Evolutionary conservation across 208 protist species (phyloP), one percentile per base, ranked within the genome.

Genomic region (Wallacemonas sp.): DNA sequence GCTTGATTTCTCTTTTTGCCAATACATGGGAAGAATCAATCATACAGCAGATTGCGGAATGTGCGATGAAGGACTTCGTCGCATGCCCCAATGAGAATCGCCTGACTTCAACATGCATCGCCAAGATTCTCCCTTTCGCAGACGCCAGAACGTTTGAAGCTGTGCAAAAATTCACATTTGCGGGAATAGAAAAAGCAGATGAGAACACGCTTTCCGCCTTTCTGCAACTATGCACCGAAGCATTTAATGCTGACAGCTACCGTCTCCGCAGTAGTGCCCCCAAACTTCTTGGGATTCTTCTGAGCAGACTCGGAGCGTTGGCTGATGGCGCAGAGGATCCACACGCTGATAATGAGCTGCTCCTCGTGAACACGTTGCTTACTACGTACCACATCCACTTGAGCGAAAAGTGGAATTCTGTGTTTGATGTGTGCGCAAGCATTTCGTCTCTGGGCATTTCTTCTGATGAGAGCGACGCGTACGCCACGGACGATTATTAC

Each of bases 401-500:
- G 19, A n/a, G 22, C 17, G 0, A 30, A 5, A 53, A 63, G 22
- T 75, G 77, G 70, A 0, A 36, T 17, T 39, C 22, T 3, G 63
- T 71, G 19, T 77, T 84, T 34, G 56, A 64, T 6, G 75, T 69
- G 8, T 68, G 79, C 36, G 49, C 72, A 21, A 45, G 70, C 68
- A n/a, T 77, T 90, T 49, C 68, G 62, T n/a, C 42, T 22, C 54
- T 70, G 3, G 60, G 33, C 28, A 54, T 46, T 22, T 28, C 26
- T 26, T 49, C 41, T 33, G 62, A 17, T 2, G 26, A 59, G 22
- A 46, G 8, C 45, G 63, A 58, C 17, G 45, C 39, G 28, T 73
- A 71, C 66, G 70, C 62, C 41, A 51, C 73, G 26, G 75, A 78
- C 39, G 63, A 73, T 42, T 71, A 75, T 33, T 81, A 78, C 61